Evolutionary conservation across 495 filamentous ascomycete species (phyloP).

Genomic region (Articulospora tetracladia): DNA sequence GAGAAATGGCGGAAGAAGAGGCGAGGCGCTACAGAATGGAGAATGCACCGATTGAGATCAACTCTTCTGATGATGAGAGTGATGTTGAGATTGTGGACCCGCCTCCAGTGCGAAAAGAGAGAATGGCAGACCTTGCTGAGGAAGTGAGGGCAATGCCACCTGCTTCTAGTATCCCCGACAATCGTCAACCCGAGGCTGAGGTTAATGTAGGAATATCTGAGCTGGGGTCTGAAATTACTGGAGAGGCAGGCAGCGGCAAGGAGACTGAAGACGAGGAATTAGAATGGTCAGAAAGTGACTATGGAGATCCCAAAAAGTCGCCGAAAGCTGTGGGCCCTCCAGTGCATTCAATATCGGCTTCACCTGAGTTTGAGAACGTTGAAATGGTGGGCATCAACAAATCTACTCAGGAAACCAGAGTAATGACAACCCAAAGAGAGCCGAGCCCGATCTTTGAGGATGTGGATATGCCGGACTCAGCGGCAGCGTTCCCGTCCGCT

Average conservation of each 20-base stretch:
- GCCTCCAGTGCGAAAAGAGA: conserved; percentile 8
- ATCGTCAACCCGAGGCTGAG: conserved; percentile 8
- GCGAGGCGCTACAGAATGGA: conserved; percentile 28
- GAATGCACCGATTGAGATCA: conserved; percentile 25
- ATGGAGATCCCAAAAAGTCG: conserved; percentile 24
- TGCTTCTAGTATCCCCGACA: conserved; percentile 19
- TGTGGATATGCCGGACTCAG: conserved; percentile 10
- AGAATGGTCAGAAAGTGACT: conserved; percentile 41
- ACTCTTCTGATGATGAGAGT: conserved; percentile 39
- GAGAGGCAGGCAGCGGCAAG: background rate
- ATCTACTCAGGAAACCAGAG: background rate
- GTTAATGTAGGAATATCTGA: background rate
- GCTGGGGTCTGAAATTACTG: too few species aligned
- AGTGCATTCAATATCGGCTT: conserved; percentile 5
- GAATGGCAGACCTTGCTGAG: conserved; percentile 16
- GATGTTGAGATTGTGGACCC: conserved; percentile 55
- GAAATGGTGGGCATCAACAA: conserved; percentile 11
- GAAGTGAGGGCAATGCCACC: conserved; percentile 37
- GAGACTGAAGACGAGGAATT: conserved; percentile 28
- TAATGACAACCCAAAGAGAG: background rate
- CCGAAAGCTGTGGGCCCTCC: background rate
- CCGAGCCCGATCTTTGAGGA: conserved; percentile 30
- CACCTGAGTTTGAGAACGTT: conserved; percentile 35
- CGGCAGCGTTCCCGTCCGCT: background rate
- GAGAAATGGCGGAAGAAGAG: conserved; percentile 47